Conservation (phyloP, 768 basidiomycete species). For the Mycena floridula region DNA sequence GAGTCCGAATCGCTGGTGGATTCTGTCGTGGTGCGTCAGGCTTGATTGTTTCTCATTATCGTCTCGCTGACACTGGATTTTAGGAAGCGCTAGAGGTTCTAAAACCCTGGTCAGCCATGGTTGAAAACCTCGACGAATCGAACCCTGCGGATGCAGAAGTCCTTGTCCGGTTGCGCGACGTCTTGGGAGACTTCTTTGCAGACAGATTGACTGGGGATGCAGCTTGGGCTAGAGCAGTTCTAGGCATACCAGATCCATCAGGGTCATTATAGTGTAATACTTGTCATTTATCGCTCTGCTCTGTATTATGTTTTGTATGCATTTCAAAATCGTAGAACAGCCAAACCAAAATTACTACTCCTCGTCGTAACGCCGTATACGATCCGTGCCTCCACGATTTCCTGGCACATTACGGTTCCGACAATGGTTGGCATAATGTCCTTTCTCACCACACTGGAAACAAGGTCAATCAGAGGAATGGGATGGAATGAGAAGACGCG, state of each 20-base stretch:
- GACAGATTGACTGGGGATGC: slow-evolving; percentile 50
- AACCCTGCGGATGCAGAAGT: slow-evolving; percentile 43
- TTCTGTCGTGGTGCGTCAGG: slow-evolving; percentile 52
- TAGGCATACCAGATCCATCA: no score
- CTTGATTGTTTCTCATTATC: slow-evolving; percentile 1
- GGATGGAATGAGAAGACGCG: slow-evolving; percentile 20
- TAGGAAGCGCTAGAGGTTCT: slow-evolving; percentile 62
- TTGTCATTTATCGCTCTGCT: no score
- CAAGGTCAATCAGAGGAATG: slow-evolving; percentile 1
- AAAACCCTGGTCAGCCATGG: slow-evolving; percentile 50
- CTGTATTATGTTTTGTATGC: no score
- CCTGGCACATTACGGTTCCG: slow-evolving; percentile 88
- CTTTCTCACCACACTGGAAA: slow-evolving; percentile 78
- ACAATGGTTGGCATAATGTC: slow-evolving; percentile 95
- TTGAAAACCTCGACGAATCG: slow-evolving; percentile 46
- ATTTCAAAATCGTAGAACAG: no score
- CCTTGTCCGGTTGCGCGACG: slow-evolving; percentile 39
- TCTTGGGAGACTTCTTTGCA: slow-evolving; percentile 61
- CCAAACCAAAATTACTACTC: no score
- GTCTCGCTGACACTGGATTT: not conserved
- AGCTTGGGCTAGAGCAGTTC: slow-evolving; percentile 57
- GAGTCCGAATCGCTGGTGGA: slow-evolving; percentile 43
- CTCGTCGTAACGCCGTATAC: no score
- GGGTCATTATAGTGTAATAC: no score
- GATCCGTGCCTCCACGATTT: slow-evolving; percentile 78